Conservation (phyloP, 2,329 filamentous ascomycete species). For the Macrophomina tecta region DNA sequence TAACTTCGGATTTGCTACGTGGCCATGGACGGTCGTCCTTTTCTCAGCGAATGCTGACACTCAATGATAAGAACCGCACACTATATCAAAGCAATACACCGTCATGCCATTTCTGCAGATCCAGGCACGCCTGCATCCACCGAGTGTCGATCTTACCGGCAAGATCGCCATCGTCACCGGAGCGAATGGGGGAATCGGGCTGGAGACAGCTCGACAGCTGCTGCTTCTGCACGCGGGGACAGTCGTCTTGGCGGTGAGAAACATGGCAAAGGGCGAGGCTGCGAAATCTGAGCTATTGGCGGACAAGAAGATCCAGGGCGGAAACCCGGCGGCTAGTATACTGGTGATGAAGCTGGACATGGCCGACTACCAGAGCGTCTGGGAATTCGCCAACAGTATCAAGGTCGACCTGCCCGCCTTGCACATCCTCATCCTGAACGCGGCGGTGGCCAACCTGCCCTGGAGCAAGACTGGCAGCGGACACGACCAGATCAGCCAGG, state of each 20-base stretch:
- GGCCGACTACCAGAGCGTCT: conserved; percentile 8
- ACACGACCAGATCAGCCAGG: conserved; percentile 9
- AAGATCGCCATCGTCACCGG: conserved; percentile 32
- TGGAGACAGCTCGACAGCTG: conserved; percentile 7
- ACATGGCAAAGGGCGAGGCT: conserved; percentile 6
- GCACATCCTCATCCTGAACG: conserved; percentile 9
- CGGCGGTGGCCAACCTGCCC: conserved; percentile 5
- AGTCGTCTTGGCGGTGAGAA: conserved; percentile 13
- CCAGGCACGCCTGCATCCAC: neutral
- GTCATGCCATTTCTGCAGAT: conserved; percentile 6
- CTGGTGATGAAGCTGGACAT: conserved; percentile 20
- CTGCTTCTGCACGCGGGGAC: neutral
- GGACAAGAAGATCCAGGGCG: neutral
- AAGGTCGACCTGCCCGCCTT: neutral
- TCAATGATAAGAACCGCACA: neutral
- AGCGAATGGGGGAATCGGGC: conserved; percentile 32
- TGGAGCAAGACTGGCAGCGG: neutral
- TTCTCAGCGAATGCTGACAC: no score
- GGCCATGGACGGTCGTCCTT: no score
- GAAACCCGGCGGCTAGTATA: neutral
- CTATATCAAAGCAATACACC: neutral
- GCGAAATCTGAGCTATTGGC: neutral
- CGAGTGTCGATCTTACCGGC: neutral
- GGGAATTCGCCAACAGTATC: conserved; percentile 6
- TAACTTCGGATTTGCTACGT: no score